Percentiles rank a stretch among this genome's conserved stretches.
Evolutionary conservation across 495 filamentous ascomycete species (phyloP).

Genomic region (Sabuloglossum arenarium): DNA sequence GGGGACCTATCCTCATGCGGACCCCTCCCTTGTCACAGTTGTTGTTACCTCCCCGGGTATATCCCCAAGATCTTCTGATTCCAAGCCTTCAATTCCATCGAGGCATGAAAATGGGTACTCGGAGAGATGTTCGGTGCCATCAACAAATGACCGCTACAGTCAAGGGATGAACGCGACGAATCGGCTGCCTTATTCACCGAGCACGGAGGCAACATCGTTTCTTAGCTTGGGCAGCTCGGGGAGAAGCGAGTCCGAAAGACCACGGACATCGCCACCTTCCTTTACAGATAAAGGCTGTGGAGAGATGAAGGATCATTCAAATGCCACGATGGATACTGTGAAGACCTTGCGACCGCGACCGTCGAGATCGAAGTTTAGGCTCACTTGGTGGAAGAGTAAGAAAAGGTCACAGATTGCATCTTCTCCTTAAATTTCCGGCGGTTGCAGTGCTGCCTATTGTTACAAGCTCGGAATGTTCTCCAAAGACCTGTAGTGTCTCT

Average conservation of each 20-base stretch:
- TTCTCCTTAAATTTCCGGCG: background rate
- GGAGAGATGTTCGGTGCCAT: conserved; percentile 1
- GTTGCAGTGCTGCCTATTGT: background rate
- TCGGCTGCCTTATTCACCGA: conserved; percentile 2
- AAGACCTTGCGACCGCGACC: conserved; percentile 4
- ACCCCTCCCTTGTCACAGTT: background rate
- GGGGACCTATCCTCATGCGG: background rate
- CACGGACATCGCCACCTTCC: background rate
- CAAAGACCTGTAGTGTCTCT: background rate
- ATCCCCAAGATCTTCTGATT: conserved; percentile 1
- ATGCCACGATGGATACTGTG: background rate
- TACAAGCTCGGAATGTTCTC: background rate
- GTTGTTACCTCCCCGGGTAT: conserved; percentile 2
- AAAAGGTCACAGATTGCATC: background rate
- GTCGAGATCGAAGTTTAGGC: conserved; percentile 1
- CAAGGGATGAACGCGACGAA: conserved; percentile 1
- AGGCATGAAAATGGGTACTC: conserved; percentile 3
- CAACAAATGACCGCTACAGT: background rate
- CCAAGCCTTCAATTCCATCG: background rate
- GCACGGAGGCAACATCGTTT: conserved; percentile 6
- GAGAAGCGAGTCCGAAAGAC: background rate
- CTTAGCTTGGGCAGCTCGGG: conserved; percentile 3
- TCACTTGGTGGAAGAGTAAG: conserved; percentile 2
- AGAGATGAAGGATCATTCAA: background rate
- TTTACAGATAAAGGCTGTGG: background rate